Base-by-base conservation (phyloP, 768 basidiomycete genomes). In the Termitomyces sp. region DNA sequence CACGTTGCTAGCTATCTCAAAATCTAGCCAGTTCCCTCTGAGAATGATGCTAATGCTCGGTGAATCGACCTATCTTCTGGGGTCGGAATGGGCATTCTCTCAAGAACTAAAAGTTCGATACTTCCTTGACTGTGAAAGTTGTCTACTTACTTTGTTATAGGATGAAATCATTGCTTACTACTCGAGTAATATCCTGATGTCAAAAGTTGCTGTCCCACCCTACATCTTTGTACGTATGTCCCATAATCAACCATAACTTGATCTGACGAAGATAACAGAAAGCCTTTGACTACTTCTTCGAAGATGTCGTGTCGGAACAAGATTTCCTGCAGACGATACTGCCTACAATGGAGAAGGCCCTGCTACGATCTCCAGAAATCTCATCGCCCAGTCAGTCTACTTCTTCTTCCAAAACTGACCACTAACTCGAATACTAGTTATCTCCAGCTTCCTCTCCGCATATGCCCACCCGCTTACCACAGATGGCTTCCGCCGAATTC, bases 311-410 rank as follows among this genome's bases (percentile, higher is more conserved):
- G 4, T 71, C 72, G 1, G 64, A 74, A 0, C 74, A 79, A 0
- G 83, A 87, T 35, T 70, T 94, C 27, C 66, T 68, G 1, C 67
- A 72, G 5, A 68, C 71, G 0, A 72, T 95, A 41, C 69, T 94
- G 0, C 91, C 92, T 0, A 76, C 77, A 0, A 81, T 91, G 35
- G 93, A 95, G 64, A 93, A 92, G 60, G 82, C 89, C 1, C 66
- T 96, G 7, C 70, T 92, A 10, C 83, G 91, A 25, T 88, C 89
- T 1, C 93, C 95, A 0, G 94, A 96, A 67, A 75, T 81, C 39
- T 82, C 88, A 0, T 76, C 96, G 3, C 72, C 74, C 33, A 74
- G 91, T 91, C 56, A 47, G 80, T 64, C 52, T 31, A 22, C 1
- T 2, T 9, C 18, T 36, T 58, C 22, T 10, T 25, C 22, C 18